Evolutionary conservation across 768 basidiomycete species (phyloP), one percentile per base, ranked within the genome.

Genomic region (Tremella fuciformis): DNA sequence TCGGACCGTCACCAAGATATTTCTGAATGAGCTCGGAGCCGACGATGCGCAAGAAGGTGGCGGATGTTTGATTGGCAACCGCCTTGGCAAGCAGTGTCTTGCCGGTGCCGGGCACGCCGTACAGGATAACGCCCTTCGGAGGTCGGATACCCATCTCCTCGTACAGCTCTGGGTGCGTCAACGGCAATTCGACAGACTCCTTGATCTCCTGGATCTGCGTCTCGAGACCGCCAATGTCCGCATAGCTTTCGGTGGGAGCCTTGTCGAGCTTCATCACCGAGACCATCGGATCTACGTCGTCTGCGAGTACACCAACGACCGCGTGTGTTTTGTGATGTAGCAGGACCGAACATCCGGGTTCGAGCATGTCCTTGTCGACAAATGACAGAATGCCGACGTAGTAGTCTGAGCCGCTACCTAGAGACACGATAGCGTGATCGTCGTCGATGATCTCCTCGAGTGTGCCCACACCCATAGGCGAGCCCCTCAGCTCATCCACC

Each of bases 121-220:
- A 99, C 1, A 99, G 84, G 65, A 99, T 98, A 74, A 99, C 94
- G 80, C 96, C 96, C 77, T 98, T 98, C 19, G 96, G 96, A n/a
- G 94, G 96, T 70, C 88, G 88, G 78, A 99, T 98, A 56, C 96
- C 96, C 96, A 99, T 98, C 81, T 98, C 94, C 78, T 98, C 94
- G 79, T 98, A 99, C 39, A 98, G 80, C 74, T 99, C 96, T 2
- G 96, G 96, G 75, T 98, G 96, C 8, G 94, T 98, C 21, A 99
- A 81, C 0, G 96, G 96, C 29, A 98, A 83, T 78, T 98, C 96
- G 47, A 98, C 94, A 13, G 96, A 90, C 87, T 99, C 96, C 89
- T 99, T 99, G 76, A 99, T 99, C 79, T 99, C 96, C 78, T 98
- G 93, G 66, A 99, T 99, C 78, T 99, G 96, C 34, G 82, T 82